Evolutionary conservation across 129 eudicot species (phyloP).

Genomic region (Chrysanthemum makinoi): DNA sequence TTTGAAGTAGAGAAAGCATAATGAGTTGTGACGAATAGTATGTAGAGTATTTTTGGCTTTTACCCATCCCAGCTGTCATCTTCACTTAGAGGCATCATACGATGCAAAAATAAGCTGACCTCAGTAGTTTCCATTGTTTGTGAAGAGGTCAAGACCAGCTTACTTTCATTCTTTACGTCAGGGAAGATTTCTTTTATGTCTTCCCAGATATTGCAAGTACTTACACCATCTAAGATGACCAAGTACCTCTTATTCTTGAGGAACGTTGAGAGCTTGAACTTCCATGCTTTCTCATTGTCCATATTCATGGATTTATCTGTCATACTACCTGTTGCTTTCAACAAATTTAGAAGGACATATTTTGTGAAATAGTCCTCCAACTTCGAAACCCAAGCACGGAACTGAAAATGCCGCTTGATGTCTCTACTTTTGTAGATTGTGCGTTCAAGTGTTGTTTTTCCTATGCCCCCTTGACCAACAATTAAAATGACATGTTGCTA

Average conservation of each 20-base stretch:
- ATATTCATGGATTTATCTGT: conserved; percentile 20
- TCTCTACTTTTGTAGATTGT: conserved; percentile 24
- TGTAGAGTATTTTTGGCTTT: too few species aligned
- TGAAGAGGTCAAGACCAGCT: conserved; percentile 30
- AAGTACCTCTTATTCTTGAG: conserved; percentile 30
- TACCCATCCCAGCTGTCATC: conserved; percentile 22
- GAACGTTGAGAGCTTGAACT: conserved; percentile 16
- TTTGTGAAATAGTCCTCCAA: conserved; percentile 15
- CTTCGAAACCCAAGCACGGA: conserved; percentile 42
- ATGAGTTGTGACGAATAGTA: too few species aligned
- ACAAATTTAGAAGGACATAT: conserved; percentile 26
- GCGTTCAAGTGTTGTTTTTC: conserved; percentile 52
- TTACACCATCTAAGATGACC: conserved; percentile 28
- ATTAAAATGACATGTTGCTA: too few species aligned
- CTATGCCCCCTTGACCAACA: conserved; percentile 5
- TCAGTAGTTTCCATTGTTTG: conserved; percentile 7
- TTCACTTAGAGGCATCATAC: conserved; percentile 22
- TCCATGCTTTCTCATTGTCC: conserved; percentile 20
- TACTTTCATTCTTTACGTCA: conserved; percentile 31
- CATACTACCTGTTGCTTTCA: conserved; percentile 19
- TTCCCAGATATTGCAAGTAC: conserved; percentile 9
- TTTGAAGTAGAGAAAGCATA: too few species aligned
- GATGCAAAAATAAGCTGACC: conserved; percentile 10
- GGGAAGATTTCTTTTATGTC: conserved; percentile 23
- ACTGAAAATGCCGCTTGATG: conserved; percentile 35